Conservation (phyloP, 495 filamentous ascomycete species). For the Hyaloscypha variabilis region DNA sequence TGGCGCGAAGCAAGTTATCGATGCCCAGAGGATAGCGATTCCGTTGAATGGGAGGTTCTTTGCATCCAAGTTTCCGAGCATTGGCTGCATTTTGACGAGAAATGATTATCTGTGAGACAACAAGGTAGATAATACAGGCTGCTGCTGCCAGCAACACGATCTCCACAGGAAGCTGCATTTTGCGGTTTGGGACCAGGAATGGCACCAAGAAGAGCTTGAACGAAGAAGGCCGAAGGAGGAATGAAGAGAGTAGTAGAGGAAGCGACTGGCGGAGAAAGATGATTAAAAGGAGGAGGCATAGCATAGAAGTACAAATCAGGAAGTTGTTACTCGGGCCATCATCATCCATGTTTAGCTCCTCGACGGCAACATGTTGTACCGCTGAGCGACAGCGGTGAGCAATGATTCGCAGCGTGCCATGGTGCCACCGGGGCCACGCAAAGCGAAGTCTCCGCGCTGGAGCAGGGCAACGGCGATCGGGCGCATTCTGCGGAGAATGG, state of each 20-base stretch:
- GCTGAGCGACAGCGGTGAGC: not conserved
- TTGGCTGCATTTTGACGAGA: conserved; percentile 10
- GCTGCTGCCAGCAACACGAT: not conserved
- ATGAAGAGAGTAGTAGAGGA: not conserved
- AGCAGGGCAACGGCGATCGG: too few species aligned
- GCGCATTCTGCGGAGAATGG: too few species aligned
- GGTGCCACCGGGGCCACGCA: too few species aligned
- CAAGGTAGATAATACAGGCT: conserved; percentile 16
- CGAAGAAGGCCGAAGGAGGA: not conserved
- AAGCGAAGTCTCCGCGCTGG: too few species aligned
- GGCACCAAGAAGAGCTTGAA: not conserved
- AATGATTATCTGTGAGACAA: conserved; percentile 6
- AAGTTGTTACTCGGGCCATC: too few species aligned
- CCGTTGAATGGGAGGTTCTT: conserved; percentile 21
- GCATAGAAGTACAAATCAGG: too few species aligned
- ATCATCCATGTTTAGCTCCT: not conserved
- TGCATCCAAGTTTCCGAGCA: conserved; percentile 23
- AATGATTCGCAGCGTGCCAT: not conserved
- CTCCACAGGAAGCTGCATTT: conserved; percentile 5
- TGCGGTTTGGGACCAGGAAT: not conserved
- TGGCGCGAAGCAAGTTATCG: conserved; percentile 29
- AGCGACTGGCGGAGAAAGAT: not conserved
- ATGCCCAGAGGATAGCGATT: conserved; percentile 25
- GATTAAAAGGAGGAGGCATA: not conserved
- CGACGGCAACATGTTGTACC: not conserved